Conservation (phyloP, 2,329 filamentous ascomycete species). For the Penicillium brasilianum region DNA sequence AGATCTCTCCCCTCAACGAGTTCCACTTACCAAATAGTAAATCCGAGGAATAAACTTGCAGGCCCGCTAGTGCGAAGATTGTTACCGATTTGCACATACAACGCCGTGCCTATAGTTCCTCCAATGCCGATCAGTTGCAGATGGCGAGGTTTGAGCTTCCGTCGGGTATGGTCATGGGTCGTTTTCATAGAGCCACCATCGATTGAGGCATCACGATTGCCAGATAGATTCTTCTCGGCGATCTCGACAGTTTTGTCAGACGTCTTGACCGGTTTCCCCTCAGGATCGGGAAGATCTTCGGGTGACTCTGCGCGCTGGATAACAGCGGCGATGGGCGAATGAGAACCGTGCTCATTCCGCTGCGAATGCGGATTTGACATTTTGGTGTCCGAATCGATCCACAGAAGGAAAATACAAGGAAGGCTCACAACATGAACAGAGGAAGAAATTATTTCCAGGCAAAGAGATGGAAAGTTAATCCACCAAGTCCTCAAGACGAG, state of each 20-base stretch:
- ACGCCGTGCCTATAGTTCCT: conserved; percentile 51
- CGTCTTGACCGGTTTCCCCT: conserved; percentile 21
- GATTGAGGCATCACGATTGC: conserved; percentile 29
- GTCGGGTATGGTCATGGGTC: conserved; percentile 42
- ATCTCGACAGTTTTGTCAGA: conserved; percentile 13
- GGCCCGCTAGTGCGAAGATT: conserved; percentile 49
- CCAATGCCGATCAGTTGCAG: conserved; percentile 55
- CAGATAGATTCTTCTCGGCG: conserved; percentile 26
- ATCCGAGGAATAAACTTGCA: conserved; percentile 51
- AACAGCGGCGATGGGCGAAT: conserved; percentile 22
- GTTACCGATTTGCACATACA: conserved; percentile 51
- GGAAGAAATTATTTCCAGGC: background rate
- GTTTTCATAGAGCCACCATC: conserved; percentile 33
- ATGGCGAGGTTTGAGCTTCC: conserved; percentile 52
- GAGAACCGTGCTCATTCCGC: conserved; percentile 11
- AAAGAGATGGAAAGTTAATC: background rate
- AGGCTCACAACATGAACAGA: background rate
- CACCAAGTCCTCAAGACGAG: background rate
- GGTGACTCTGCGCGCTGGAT: conserved; percentile 25
- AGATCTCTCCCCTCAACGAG: background rate
- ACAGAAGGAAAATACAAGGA: background rate
- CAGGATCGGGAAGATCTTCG: conserved; percentile 18
- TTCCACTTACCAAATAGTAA: conserved; percentile 51
- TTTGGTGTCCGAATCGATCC: background rate
- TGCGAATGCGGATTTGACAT: conserved; percentile 16